Conservation (phyloP, 129 eudicot species). For the Flaveria robusta region DNA sequence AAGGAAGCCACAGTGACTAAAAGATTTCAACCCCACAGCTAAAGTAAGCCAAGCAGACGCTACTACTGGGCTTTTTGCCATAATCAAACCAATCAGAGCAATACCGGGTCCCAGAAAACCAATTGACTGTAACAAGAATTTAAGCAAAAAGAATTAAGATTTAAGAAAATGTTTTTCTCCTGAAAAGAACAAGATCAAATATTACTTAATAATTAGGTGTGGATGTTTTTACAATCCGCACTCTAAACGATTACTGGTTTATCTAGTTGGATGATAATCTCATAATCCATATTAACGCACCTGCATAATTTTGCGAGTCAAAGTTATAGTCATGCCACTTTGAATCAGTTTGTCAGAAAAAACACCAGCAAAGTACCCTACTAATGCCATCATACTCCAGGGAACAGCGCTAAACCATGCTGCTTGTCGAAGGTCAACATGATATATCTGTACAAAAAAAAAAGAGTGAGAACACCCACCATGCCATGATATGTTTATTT, state of each 20-base stretch:
- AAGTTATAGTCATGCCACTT: constrained; percentile 69
- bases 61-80: constrained; percentile 60
- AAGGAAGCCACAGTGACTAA: constrained; percentile 97
- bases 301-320: constrained; percentile 94
- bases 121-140: constrained; percentile 62
- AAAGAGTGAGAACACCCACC: background rate
- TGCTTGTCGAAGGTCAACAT: constrained; percentile 94
- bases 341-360: constrained; percentile 76
- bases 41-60: constrained; percentile 98
- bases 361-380: constrained; percentile 91
- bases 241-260: background rate
- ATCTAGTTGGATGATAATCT: constrained; percentile 2
- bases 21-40: constrained; percentile 89
- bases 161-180: constrained; percentile 1
- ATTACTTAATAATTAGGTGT: background rate
- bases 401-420: constrained; percentile 99
- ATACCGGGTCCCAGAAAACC: constrained; percentile 87
- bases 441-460: constrained; percentile 64
- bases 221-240: background rate
- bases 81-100: constrained; percentile 80
- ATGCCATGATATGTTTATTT: background rate
- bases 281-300: constrained; percentile 31
- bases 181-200: background rate
- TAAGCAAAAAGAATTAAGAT: background rate
- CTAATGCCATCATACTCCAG: constrained; percentile 97